These are phyloP conservation scores for Escovopsis sp. DNA, from an alignment of 2,329 filamentous ascomycete species.

Conservation along the genomic window DNA sequence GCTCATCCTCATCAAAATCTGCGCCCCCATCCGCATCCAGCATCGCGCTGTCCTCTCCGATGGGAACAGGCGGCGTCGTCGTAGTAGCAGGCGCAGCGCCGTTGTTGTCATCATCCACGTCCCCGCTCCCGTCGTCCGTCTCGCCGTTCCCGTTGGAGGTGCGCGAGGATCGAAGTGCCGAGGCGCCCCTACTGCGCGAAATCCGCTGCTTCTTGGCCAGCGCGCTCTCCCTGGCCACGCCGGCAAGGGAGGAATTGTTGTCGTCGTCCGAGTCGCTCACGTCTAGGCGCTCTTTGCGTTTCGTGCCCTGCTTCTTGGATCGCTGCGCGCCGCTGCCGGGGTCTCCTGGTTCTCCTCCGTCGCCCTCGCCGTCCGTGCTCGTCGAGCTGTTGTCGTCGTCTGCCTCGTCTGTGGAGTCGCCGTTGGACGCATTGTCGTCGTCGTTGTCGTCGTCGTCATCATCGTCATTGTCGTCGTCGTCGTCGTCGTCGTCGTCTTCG, in stretches of 20 bases:
- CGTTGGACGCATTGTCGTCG: conserved; percentile 1
- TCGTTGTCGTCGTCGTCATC: conserved; percentile 7
- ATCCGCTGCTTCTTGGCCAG: conserved; percentile 37
- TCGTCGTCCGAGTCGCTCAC: conserved; percentile 19
- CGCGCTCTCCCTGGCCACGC: conserved; percentile 20
- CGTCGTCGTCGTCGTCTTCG: conserved; percentile 11
- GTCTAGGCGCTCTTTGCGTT: conserved; percentile 18
- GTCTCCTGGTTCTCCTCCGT: conserved; percentile 14
- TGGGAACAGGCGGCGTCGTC: conserved; percentile 13
- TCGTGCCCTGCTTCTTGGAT: conserved; percentile 13
- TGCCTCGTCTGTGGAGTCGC: too few species aligned
- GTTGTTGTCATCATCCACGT: conserved; percentile 14
- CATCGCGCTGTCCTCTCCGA: conserved; percentile 15
- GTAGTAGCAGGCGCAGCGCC: conserved; percentile 24
- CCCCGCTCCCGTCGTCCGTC: conserved; percentile 17
- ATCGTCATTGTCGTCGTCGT: conserved; percentile 5
- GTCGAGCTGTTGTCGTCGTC: conserved; percentile 7
- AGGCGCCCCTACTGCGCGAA: conserved; percentile 28
- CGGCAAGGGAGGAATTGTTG: conserved; percentile 10
- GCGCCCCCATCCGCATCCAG: conserved; percentile 16
- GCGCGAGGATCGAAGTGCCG: conserved; percentile 29
- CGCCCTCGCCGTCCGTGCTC: conserved; percentile 15
- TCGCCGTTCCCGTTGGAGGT: conserved; percentile 23
- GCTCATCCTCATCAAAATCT: conserved; percentile 38
- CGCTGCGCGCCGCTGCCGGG: not conserved